Conservation (phyloP, 768 basidiomycete species). For the Auricularia sp. region DNA sequence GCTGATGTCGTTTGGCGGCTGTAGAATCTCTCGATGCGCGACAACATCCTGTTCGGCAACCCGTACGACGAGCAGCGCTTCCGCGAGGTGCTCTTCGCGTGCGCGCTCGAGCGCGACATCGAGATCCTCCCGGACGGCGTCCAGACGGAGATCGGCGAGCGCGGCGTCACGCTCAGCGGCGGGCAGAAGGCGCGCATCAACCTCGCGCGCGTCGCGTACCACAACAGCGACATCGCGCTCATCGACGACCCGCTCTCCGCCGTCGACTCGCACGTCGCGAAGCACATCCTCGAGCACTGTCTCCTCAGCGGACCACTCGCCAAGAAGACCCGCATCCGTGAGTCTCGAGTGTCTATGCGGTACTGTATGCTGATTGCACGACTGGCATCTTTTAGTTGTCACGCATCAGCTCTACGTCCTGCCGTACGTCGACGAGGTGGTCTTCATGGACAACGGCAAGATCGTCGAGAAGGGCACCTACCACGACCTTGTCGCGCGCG, state of each 20-base stretch:
- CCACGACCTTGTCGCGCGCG: conserved; percentile 33
- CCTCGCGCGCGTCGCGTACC: conserved; percentile 68
- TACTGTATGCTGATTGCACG: too few species aligned
- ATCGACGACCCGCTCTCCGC: conserved; percentile 57
- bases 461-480: conserved; percentile 58
- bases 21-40: conserved; percentile 50
- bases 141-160: conserved; percentile 64
- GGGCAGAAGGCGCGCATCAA: conserved; percentile 52
- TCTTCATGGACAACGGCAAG: conserved; percentile 46
- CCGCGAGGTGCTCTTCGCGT: conserved; percentile 47
- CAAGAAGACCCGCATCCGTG: conserved; percentile 40
- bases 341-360: too few species aligned
- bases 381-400: conserved; percentile 25
- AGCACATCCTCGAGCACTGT: conserved; percentile 53
- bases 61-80: conserved; percentile 52
- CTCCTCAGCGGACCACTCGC: conserved; percentile 43
- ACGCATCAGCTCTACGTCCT: conserved; percentile 50
- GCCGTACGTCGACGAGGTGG: conserved; percentile 51
- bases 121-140: conserved; percentile 62
- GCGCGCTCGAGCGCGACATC: conserved; percentile 61
- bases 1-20: conserved; percentile 46
- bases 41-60: conserved; percentile 69
- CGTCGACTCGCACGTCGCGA: conserved; percentile 68
- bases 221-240: conserved; percentile 19
- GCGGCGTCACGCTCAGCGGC: conserved; percentile 49